Evolutionary conservation across 768 basidiomycete genomes (phyloP), one percentile per base, ranked within the genome.

Genomic region (Tulasnella sp.): DNA sequence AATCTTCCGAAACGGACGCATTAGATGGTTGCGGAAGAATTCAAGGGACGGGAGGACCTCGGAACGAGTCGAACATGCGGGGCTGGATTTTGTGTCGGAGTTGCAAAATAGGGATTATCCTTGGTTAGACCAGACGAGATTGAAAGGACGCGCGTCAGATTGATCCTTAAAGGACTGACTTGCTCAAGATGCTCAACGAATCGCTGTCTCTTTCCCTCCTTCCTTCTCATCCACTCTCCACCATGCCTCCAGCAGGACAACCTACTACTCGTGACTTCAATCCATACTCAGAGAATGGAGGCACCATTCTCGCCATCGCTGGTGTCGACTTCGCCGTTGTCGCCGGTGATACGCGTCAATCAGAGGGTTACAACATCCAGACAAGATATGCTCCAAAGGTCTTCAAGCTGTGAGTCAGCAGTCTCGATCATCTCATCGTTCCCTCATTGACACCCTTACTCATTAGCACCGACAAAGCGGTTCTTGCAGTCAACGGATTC

Each of bases 351-450:
- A 99, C 93, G 37, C 72, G 93, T 51, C 95, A 98, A 70, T 89
- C 82, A 58, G 86, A 92, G 64, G 93, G 93, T n/a, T 98, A 87
- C 68, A 85, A 72, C 63, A 99, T 99, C 65, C 93, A 99, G 72
- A 95, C 93, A 54, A 76, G 93, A 65, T 96, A 95, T 66, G 90
- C 90, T 6, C 82, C 90, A 37, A 93, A 96, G 67, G 90, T 96
- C 53, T 95, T 91, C 69, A 74, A 78, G 69, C 67, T 99, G 88
- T 95, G 61, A 68, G 88, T 70, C 53, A 55, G 39, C 37, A 41
- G 28, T 15, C 13, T 13, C 33, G 34, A 35, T 12, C 34, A 35
- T 35, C 12, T 35, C 34, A 35, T 35, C 34, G 16, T 31, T 47
- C 19, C 35, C 47, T 48, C 31, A 48, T 48, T 28, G 34, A 39